Conservation (phyloP, 2,329 filamentous ascomycete genomes). For the Monascus ruber region DNA sequence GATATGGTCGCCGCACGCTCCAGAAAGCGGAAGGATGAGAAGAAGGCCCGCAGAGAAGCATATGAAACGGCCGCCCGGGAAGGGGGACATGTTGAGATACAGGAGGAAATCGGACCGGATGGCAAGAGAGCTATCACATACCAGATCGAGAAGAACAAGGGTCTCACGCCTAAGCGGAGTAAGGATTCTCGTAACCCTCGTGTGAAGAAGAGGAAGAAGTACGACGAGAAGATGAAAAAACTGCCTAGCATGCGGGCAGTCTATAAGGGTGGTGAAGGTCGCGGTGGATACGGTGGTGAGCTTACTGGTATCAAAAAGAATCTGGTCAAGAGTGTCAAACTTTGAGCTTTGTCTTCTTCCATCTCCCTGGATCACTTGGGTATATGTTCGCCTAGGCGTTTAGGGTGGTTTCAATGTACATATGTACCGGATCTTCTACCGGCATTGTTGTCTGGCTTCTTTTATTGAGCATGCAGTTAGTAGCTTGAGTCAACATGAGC, state of each 20-base stretch:
- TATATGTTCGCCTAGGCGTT: slow-evolving; percentile 10
- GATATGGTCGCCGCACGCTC: slow-evolving; percentile 62
- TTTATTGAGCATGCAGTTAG: too few species aligned
- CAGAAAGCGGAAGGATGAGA: slow-evolving; percentile 54
- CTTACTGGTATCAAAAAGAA: slow-evolving; percentile 90
- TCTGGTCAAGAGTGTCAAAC: slow-evolving; percentile 83
- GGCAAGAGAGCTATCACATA: slow-evolving; percentile 91
- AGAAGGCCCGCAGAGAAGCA: slow-evolving; percentile 55
- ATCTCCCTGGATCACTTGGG: slow-evolving; percentile 7
- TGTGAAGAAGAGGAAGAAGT: slow-evolving; percentile 97
- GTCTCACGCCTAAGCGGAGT: slow-evolving; percentile 74
- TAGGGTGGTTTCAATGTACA: slow-evolving; percentile 9
- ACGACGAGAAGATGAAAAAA: slow-evolving; percentile 96
- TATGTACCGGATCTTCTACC: background rate
- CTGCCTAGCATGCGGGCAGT: slow-evolving; percentile 71
- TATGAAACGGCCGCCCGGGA: slow-evolving; percentile 43
- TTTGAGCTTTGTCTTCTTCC: slow-evolving; percentile 40
- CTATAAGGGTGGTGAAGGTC: slow-evolving; percentile 75
- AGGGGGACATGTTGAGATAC: slow-evolving; percentile 51
- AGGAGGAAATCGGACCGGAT: slow-evolving; percentile 62
- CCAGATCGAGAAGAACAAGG: slow-evolving; percentile 95
- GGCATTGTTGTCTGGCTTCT: background rate
- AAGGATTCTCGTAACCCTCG: slow-evolving; percentile 92
- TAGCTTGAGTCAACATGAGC: too few species aligned
- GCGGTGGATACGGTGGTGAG: slow-evolving; percentile 82